Base-by-base conservation (phyloP, 805 yeast genomes). In the Ascoidea rubescens region DNA sequence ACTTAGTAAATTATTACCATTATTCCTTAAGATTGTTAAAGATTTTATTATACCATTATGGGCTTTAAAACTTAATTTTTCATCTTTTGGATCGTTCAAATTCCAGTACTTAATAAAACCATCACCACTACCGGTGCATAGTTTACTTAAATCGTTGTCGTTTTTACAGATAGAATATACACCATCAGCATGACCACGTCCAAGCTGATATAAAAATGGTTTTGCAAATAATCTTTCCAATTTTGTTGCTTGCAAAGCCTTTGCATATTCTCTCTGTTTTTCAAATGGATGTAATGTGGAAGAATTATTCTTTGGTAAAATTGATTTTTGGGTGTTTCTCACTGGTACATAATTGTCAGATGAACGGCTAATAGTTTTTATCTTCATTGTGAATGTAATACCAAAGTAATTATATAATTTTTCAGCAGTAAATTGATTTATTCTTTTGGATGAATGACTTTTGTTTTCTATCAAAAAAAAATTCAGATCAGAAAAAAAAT, bases 231-330 rank as follows among this genome's bases (percentile, higher is more conserved):
- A 84, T 58, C 97, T 77, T 64, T 91, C 98, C 69, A 93, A 67
- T 64, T 93, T 93, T 14, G 98, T 90, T 31, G 99, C 98, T 53
- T 87, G 91, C 51, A 93, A 69, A 0, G 98, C 98, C 58, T 90
- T 79, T 17, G 97, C 87, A 62, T 93, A 93, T 67, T 93, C 99
- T 63, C 99, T 76, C 5, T 98, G 97, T 59, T 98, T 75, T 68
- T 93, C 98, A 62, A 93, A 91, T 0, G 97, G 99, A 69, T 93
- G 99, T 49, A 93, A 72, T 28, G 91, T 93, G 1, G 99, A 96
- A 63, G 91, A 84, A 59, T 93, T 70, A 67, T 93, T 93, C 54
- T 99, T 77, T 0, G 97, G 91, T 51, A 87, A 66, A 28, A 91
- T 78, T 2, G 91, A 80, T 60, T 88, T 91, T 64, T 93, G 97